A percentile compares a stretch with the other conserved stretches of the same genome.
Conservation (phyloP, 1,284 basidiomycete species). For the Sanghuangporus sanghuang region DNA sequence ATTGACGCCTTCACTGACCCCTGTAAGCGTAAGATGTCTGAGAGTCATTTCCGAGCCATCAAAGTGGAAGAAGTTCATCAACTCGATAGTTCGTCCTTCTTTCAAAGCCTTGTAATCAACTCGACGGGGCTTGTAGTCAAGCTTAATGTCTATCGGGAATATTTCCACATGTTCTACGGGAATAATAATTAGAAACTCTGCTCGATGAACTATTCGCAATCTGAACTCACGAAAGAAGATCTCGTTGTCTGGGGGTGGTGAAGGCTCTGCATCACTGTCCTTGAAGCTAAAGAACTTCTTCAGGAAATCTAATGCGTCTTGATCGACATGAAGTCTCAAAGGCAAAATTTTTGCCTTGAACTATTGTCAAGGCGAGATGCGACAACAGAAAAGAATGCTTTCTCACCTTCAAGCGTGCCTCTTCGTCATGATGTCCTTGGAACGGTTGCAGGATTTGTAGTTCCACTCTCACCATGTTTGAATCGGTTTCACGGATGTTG, state of each 20-base stretch:
- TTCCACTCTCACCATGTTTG: constrained; percentile 91
- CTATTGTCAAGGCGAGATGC: background rate
- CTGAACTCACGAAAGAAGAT: constrained; percentile 70
- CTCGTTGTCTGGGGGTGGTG: constrained; percentile 39
- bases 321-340: constrained; percentile 90
- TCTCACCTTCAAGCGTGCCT: constrained; percentile 77
- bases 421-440: constrained; percentile 61
- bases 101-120: constrained; percentile 92
- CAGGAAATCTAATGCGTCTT: constrained; percentile 96
- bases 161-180: constrained; percentile 79
- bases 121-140: constrained; percentile 97
- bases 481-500: constrained; percentile 82
- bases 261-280: constrained; percentile 41
- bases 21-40: constrained; percentile 86
- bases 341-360: constrained; percentile 82
- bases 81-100: constrained; percentile 89
- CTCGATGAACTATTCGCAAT: background rate
- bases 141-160: constrained; percentile 85
- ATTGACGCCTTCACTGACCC: constrained; percentile 49
- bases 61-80: constrained; percentile 99
- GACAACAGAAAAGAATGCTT: background rate
- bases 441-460: constrained; percentile 70
- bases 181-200: background rate
- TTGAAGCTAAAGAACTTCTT: constrained; percentile 95
- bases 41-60: constrained; percentile 98